A percentile compares a stretch with the other conserved stretches of the same genome.
These are phyloP conservation scores for Geotrichum reessii DNA, from an alignment of 1,139 yeast genomes.

Conservation along the genomic window DNA sequence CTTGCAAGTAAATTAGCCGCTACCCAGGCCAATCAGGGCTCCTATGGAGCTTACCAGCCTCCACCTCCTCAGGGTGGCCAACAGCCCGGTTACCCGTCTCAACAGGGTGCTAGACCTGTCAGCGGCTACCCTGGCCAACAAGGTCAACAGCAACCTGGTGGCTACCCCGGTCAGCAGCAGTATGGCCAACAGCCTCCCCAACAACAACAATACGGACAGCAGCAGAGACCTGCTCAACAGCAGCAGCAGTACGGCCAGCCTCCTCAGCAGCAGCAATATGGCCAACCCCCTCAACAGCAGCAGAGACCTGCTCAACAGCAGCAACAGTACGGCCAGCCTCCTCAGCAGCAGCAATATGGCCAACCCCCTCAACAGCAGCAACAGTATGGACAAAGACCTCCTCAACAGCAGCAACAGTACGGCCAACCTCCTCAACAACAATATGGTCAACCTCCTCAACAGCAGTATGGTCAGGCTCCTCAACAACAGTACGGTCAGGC, in stretches of 20 bases:
- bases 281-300: not conserved
- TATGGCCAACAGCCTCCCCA: conserved; percentile 3
- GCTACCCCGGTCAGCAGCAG: conserved; percentile 12
- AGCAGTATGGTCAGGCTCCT: conserved; percentile 17
- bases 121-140: conserved; percentile 1
- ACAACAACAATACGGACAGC: conserved; percentile 5
- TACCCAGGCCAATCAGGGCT: conserved; percentile 16
- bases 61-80: conserved; percentile 16
- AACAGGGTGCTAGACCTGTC: conserved; percentile 1
- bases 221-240: conserved; percentile 3
- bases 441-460: conserved; percentile 14
- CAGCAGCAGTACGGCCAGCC: conserved; percentile 12
- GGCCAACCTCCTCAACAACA: conserved; percentile 16
- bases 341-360: conserved; percentile 2
- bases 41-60: conserved; percentile 17
- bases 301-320: not conserved
- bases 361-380: conserved; percentile 8
- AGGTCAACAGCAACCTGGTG: conserved; percentile 13
- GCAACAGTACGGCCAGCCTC: conserved; percentile 2
- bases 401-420: conserved; percentile 4
- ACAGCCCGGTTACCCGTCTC: conserved; percentile 12
- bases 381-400: conserved; percentile 2
- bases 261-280: conserved; percentile 8
- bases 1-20: conserved; percentile 19
- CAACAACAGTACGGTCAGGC: conserved; percentile 27